Evolutionary conservation across 176 grass and related monocot species (phyloP), one percentile per base, ranked within the genome.

Genomic region (Musa schizocarpa): DNA sequence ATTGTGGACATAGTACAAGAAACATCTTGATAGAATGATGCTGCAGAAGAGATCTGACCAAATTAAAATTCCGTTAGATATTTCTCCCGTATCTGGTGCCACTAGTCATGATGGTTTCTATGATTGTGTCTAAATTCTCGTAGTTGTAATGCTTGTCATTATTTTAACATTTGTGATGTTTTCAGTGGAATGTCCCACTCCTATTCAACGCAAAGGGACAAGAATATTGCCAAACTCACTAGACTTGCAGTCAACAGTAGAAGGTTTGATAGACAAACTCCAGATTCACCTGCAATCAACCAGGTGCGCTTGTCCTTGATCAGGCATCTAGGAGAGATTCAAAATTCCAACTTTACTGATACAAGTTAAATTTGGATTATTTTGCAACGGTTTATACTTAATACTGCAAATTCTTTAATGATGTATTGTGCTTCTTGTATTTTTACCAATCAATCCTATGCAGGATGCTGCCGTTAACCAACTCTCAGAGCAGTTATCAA

Each of bases 141-240:
- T 48, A 55, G 11, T 2, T 13, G 11, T 65, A 78, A 43, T 52
- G 14, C 14, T 20, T 2, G 14, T 69, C 69, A 13, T 14, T 69
- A 49, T 69, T 74, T 80, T 25, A 78, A 76, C 51, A 59, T 66
- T 21, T 83, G 68, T 56, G 8, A 56, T 17, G 25, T 56, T 74
- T 21, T 74, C 84, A 99, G 95, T 88, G 95, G 90, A 49, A 62
- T 99, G 67, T 94, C 90, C 34, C 90, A 99, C 71, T 99, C 95
- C 74, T 99, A 86, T 79, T 90, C 93, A 64, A 83, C 90, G 13
- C 90, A 84, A n/a, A 79, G 90, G 52, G 90, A 99, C 68, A 99
- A 87, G 81, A 85, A 87, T 86, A 87, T 99, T 20, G 86, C 91
- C 65, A 90, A 99, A 72, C 82, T 99, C 74, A 88, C 67, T 81